phyloP scores from a whole-genome alignment of 495 filamentous ascomycete species.

The Margaritispora aquatica region DNA sequence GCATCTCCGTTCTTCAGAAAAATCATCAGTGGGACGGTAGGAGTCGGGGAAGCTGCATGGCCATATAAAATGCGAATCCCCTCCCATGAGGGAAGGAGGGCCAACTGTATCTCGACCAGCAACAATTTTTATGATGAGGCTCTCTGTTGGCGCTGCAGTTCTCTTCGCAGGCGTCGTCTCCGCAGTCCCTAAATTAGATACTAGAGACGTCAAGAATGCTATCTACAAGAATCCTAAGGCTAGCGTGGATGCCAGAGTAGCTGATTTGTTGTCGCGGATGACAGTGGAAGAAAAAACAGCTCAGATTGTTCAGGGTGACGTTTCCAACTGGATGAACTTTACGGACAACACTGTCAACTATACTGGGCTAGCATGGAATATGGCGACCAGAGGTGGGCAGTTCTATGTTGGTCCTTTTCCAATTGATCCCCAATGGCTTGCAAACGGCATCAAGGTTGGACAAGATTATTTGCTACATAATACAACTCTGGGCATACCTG shows the following conservation, averaged over 20 bases:
- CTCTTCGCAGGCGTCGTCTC: neutral
- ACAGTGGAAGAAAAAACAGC: conserved; percentile 63
- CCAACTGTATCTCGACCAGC: neutral
- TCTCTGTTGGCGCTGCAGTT: neutral
- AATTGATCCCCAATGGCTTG: conserved; percentile 54
- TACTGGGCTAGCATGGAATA: conserved; percentile 57
- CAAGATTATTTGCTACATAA: conserved; percentile 21
- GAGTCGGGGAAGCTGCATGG: neutral
- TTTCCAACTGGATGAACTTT: conserved; percentile 63
- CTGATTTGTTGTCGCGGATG: conserved; percentile 61
- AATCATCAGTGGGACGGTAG: neutral
- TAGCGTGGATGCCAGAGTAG: conserved; percentile 52
- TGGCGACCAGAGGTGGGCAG: conserved; percentile 52
- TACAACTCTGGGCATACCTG: conserved; percentile 60
- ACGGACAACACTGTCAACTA: conserved; percentile 54
- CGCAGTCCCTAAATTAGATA: neutral
- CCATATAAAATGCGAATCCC: neutral
- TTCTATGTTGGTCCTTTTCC: conserved; percentile 63
- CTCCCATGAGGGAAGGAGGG: neutral
- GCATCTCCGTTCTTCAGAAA: neutral
- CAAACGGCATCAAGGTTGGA: conserved; percentile 22
- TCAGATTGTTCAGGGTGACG: conserved; percentile 62
- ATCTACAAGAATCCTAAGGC: conserved; percentile 57
- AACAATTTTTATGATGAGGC: neutral
- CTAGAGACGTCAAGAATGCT: neutral